Conservation (phyloP, 2,329 filamentous ascomycete genomes). For the Cladosporium oxysporum region DNA sequence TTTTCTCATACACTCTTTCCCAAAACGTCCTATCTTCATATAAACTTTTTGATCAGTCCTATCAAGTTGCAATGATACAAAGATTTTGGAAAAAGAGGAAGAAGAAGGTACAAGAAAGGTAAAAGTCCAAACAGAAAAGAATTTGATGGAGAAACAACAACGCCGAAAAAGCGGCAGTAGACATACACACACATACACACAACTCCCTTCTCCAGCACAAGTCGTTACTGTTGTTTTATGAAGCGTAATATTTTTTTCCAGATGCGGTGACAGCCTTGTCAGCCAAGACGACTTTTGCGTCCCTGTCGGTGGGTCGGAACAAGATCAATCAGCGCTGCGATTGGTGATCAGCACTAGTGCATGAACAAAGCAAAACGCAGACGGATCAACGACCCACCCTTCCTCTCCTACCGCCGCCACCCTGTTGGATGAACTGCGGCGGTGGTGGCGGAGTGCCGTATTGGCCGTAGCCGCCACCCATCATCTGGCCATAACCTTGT, state of each 20-base stretch:
- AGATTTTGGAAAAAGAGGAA: background rate
- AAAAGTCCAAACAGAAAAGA: background rate
- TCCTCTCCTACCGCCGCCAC: slow-evolving; percentile 13
- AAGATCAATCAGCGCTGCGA: background rate
- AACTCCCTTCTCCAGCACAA: background rate
- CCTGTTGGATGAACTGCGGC: slow-evolving; percentile 15
- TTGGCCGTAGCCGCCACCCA: slow-evolving; percentile 15
- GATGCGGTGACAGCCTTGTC: background rate
- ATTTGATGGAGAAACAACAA: background rate
- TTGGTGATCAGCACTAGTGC: background rate
- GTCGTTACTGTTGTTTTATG: background rate
- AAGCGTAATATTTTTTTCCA: background rate
- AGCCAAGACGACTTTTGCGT: too few relatives aligned
- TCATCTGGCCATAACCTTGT: slow-evolving; percentile 30
- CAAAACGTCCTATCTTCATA: background rate
- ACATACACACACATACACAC: background rate
- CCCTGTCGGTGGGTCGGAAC: background rate
- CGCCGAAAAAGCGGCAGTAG: background rate
- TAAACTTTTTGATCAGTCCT: background rate
- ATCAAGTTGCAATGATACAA: background rate
- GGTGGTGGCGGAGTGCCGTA: slow-evolving; percentile 10
- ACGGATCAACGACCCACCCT: slow-evolving; percentile 3
- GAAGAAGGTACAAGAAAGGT: background rate
- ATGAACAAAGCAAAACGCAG: background rate
- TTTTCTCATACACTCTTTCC: background rate